These are phyloP conservation scores for Eucalyptus curtisii DNA, from an alignment of 345 rosid species.

Conservation along the genomic window DNA sequence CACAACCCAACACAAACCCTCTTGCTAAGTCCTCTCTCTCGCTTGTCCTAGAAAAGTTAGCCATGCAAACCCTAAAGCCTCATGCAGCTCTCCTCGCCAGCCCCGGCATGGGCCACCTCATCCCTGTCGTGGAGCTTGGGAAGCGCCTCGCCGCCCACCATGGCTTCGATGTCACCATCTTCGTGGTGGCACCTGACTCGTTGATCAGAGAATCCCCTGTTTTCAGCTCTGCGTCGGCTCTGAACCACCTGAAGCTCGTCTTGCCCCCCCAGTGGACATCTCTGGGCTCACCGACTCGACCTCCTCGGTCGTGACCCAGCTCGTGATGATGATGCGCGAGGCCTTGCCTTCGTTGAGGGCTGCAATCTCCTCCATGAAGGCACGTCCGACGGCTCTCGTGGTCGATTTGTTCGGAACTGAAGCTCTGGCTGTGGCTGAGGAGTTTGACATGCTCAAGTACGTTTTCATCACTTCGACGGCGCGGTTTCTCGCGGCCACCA, in stretches of 20 bases:
- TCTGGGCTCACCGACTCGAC: conserved; percentile 6
- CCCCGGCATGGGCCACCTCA: conserved; percentile 68
- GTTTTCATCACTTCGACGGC: conserved; percentile 38
- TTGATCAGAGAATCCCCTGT: conserved; percentile 16
- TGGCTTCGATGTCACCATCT: conserved; percentile 24
- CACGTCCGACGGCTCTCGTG: conserved; percentile 28
- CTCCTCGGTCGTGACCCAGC: conserved; percentile 11
- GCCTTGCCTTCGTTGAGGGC: conserved; percentile 30
- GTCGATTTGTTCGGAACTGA: conserved; percentile 47
- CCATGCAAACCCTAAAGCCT: conserved; percentile 19
- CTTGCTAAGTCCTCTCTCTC: background rate
- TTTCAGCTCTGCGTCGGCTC: background rate
- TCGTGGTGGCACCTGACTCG: conserved; percentile 5
- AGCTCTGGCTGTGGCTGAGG: conserved; percentile 26
- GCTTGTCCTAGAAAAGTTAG: background rate
- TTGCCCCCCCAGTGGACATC: conserved; percentile 18
- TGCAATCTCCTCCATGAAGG: conserved; percentile 16
- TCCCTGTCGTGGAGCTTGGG: conserved; percentile 21
- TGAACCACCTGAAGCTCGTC: conserved; percentile 13
- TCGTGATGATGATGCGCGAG: conserved; percentile 22
- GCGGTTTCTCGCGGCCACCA: conserved; percentile 33
- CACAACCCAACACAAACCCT: background rate
- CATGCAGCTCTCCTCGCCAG: conserved; percentile 44
- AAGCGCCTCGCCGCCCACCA: conserved; percentile 20
- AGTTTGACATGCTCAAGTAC: conserved; percentile 34